Evolutionary conservation across 768 basidiomycete species (phyloP).

Genomic region (Dacryopinax primogenitus): DNA sequence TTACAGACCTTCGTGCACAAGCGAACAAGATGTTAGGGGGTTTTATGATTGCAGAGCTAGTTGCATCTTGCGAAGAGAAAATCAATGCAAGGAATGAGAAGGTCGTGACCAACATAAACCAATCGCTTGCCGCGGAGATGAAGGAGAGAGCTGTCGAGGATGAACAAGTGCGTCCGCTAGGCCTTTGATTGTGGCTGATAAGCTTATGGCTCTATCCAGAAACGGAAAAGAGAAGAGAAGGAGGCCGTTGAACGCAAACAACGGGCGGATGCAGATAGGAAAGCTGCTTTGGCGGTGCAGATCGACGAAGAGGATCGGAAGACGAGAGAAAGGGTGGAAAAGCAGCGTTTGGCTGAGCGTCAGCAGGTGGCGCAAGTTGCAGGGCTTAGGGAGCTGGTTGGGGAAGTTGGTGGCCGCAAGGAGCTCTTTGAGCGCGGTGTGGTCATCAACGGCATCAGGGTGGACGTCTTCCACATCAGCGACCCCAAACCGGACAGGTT

Average conservation of each 20-base stretch:
- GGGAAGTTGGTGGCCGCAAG: neutral
- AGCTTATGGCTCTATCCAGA: neutral
- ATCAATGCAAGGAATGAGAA: slow-evolving; percentile 2
- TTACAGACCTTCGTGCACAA: neutral
- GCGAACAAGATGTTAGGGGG: slow-evolving; percentile 1
- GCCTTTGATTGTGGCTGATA: neutral
- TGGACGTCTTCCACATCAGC: neutral
- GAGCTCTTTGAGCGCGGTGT: neutral
- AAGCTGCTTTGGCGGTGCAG: neutral
- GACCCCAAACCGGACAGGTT: neutral
- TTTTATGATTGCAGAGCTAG: neutral
- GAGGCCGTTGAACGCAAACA: neutral
- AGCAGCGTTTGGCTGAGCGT: neutral
- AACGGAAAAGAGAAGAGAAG: neutral
- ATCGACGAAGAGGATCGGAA: slow-evolving; percentile 5
- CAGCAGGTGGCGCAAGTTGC: slow-evolving; percentile 2
- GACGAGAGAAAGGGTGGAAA: neutral
- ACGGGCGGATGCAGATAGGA: neutral
- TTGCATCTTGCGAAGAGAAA: neutral
- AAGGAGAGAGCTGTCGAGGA: neutral
- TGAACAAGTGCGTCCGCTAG: neutral
- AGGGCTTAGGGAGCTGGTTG: neutral
- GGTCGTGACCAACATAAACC: neutral
- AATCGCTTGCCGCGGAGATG: neutral
- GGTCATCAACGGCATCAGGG: neutral